Conservation (phyloP, 768 basidiomycete genomes). For the Termitomyces sp. region DNA sequence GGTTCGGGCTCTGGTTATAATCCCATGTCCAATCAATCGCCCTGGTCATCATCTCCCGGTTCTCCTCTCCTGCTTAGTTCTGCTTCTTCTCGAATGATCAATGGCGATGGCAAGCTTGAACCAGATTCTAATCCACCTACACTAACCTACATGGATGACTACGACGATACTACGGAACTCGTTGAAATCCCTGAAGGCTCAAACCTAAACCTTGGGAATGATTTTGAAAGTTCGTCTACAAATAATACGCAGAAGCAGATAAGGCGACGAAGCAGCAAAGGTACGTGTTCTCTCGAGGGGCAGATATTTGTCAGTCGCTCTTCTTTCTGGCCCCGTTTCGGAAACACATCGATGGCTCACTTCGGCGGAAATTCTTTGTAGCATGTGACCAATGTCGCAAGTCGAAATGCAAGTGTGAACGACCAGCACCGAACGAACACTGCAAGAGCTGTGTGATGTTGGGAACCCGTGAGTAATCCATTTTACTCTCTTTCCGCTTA, state of each 20-base stretch:
- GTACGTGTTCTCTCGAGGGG: constrained; percentile 23
- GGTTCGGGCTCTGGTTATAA: constrained; percentile 19
- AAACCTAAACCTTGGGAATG: constrained; percentile 14
- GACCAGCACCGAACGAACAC: constrained; percentile 48
- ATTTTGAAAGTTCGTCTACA: constrained; percentile 13
- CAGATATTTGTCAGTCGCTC: background rate
- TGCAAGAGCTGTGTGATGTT: constrained; percentile 77
- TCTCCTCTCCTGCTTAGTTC: constrained; percentile 15
- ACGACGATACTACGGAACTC: constrained; percentile 53
- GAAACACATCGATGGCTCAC: constrained; percentile 6
- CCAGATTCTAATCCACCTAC: constrained; percentile 15
- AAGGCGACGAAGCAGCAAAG: constrained; percentile 74
- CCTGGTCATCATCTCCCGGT: constrained; percentile 23
- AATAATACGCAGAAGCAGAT: constrained; percentile 38
- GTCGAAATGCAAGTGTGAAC: constrained; percentile 87
- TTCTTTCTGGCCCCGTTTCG: background rate
- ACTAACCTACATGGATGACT: constrained; percentile 54
- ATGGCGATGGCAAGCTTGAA: constrained; percentile 13
- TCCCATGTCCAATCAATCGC: constrained; percentile 16
- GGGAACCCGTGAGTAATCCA: constrained; percentile 48
- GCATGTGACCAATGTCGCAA: constrained; percentile 90
- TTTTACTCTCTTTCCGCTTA: constrained; percentile 7
- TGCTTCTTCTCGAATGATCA: constrained; percentile 11
- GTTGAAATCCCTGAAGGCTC: constrained; percentile 34
- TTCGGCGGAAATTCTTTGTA: constrained; percentile 19